Base-by-base conservation (phyloP, 1,139 yeast species). In the Yamadazyma epiphylla region DNA sequence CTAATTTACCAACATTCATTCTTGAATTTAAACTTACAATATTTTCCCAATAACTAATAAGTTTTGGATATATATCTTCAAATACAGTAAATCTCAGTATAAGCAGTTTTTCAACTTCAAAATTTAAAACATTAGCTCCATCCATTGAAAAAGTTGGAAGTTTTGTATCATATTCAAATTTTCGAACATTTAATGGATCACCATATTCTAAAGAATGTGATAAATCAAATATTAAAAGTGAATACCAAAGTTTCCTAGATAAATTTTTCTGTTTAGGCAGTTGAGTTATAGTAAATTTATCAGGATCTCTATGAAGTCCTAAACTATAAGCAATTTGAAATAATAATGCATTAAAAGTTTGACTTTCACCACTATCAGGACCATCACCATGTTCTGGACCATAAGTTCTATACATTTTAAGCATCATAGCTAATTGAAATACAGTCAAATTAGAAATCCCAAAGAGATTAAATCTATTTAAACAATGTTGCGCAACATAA, bases 381-480 rank as follows among this genome's bases (percentile, higher is more conserved):
- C 57, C 60, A 32, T 64, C 69, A 12, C 77, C 75, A 39, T 69
- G 72, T 44, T 72, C 77, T 2, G 76, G 77, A 0, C 75, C 60
- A 37, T 52, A 43, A 25, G 49, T 43, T 30, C 60, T 64, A 46
- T 71, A 72, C 15, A 57, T 39, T 36, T 75, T 51, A 25, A 56
- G 43, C 26, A 62, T 41, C 13, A 26, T 12, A 4, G 13, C 12
- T 11, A 26, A 26, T 15, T 26, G 24, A 10, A 26, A 11, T 7
- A 75, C 62, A 0, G 66, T 58, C 33, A 77, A 42, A 19, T 73
- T 70, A 16, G 71, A 64, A 12, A 43, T 42, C 30, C 62, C 48
- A 45, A 58, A 46, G 17, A 64, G 40, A 26, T 64, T 58, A 39
- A 66, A 65, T 35, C 60, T 67, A 30, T 58, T 53, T 17, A 64